Evolutionary conservation across 2,329 filamentous ascomycete species (phyloP), one percentile per base, ranked within the genome.

Genomic region (Colletotrichum truncatum): DNA sequence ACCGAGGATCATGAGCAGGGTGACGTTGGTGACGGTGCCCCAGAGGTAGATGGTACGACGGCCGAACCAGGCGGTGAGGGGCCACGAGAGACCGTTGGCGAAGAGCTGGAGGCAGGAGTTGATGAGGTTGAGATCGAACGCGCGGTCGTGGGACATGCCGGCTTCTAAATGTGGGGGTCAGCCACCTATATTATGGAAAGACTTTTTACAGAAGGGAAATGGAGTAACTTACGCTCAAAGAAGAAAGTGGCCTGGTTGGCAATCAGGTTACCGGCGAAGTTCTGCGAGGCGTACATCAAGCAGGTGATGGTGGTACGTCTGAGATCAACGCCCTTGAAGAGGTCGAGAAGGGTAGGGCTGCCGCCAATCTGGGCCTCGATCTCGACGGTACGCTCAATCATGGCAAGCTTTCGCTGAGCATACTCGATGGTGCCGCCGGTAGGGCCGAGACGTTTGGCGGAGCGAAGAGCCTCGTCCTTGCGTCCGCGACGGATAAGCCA

Each of bases 171-270:
- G n/a, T n/a, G 30, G 26, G n/a, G n/a, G n/a, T n/a, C n/a, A 10
- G 28, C 53, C 21, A 60, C 38, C 7, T 26, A 26, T 60, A 28
- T 26, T 5, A 8, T 2, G 12, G 21, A 16, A 36, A 34, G 3
- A 2, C 8, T 39, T 18, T 5, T 70, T 73, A n/a, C n/a, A n/a
- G n/a, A n/a, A 2, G 71, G 71, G 39, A 69, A 73, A 64, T 74
- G 71, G 10, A 73, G 10, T 72, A 72, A 65, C 70, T 74, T 57
- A 76, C 77, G 76, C 65, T 81, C 72, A 53, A 89, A 89, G 76
- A 89, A 89, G 74, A 84, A 89, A 51, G 85, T 84, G 4, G 86
- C 85, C 72, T 89, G 86, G 73, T 89, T 88, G 71, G 86, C 86
- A 68, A 89, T 88, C 41, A 88, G 71, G 71, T 88, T 89, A 72